These are phyloP conservation scores for Talaromyces nanjingensis DNA, from an alignment of 495 filamentous ascomycete genomes.

Conservation along the genomic window DNA sequence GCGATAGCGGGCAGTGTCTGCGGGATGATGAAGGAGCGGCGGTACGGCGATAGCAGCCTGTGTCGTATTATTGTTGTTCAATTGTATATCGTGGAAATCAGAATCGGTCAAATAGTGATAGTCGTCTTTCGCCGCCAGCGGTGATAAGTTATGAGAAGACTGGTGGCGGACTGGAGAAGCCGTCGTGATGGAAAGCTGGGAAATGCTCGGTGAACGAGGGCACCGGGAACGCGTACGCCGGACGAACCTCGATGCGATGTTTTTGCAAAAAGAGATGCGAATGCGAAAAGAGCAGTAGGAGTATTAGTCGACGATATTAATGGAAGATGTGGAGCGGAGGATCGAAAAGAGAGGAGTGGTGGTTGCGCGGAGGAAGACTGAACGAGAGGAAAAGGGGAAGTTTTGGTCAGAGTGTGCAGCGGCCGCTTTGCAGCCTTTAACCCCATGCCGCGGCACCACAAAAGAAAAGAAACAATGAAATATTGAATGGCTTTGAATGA, in stretches of 20 bases:
- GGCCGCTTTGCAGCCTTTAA: neutral
- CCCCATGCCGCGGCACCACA: neutral
- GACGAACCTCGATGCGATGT: neutral
- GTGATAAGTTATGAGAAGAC: slow-evolving; percentile 18
- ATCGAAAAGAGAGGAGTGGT: neutral
- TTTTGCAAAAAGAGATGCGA: neutral
- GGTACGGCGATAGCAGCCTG: slow-evolving; percentile 9
- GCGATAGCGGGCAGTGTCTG: slow-evolving; percentile 18
- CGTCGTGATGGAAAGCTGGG: slow-evolving; percentile 23
- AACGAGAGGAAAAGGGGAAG: neutral
- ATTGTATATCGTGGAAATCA: neutral
- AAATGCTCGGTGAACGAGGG: neutral
- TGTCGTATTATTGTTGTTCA: neutral
- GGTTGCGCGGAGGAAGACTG: neutral
- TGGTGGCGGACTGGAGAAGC: slow-evolving; percentile 23
- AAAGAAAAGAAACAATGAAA: neutral
- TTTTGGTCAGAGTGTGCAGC: neutral
- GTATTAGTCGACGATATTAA: neutral
- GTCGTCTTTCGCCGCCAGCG: slow-evolving; percentile 27
- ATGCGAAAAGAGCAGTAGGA: neutral
- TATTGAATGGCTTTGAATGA: neutral
- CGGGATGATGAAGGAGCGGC: slow-evolving; percentile 3
- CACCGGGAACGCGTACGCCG: neutral
- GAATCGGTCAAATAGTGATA: neutral
- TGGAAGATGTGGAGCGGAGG: neutral